These are phyloP conservation scores for Trametes polyzona DNA, from an alignment of 1,284 basidiomycete genomes.

Conservation along the genomic window DNA sequence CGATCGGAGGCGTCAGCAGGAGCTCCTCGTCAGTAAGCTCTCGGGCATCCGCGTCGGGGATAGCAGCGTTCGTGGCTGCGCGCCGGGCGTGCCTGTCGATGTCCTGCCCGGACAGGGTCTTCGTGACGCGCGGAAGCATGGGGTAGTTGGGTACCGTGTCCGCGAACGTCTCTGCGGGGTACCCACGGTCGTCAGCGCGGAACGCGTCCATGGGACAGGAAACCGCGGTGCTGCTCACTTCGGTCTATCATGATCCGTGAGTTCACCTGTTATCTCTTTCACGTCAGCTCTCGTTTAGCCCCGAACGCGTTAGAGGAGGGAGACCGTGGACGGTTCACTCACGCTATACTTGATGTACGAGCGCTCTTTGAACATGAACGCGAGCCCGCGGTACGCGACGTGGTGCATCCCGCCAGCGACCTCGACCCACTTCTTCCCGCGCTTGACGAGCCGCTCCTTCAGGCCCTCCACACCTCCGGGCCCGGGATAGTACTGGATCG, in stretches of 20 bases:
- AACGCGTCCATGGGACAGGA: constrained; percentile 2
- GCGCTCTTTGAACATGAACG: constrained; percentile 24
- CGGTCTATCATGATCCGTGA: constrained; percentile 61
- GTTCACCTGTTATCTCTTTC: constrained; percentile 29
- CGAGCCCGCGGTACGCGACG: constrained; percentile 52
- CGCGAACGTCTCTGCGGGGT: constrained; percentile 32
- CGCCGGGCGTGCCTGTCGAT: constrained; percentile 36
- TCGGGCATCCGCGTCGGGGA: constrained; percentile 15
- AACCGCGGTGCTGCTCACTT: constrained; percentile 36
- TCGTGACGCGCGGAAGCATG: constrained; percentile 32
- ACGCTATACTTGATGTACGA: constrained; percentile 50
- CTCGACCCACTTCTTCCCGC: constrained; percentile 57
- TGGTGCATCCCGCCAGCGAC: constrained; percentile 57
- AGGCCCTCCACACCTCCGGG: constrained; percentile 41
- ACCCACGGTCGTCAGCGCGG: constrained; percentile 7
- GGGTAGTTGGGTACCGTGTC: constrained; percentile 37
- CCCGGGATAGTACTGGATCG: constrained; percentile 53
- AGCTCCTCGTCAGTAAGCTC: constrained; percentile 55
- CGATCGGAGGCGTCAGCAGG: constrained; percentile 55
- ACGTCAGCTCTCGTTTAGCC: neutral
- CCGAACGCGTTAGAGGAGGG: neutral
- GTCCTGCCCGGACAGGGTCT: constrained; percentile 34
- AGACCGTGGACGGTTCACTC: too few relatives aligned
- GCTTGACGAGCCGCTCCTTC: constrained; percentile 42
- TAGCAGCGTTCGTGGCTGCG: constrained; percentile 3